Conservation (phyloP, 2,329 filamentous ascomycete genomes). For the Neocatenulostroma microsporum region DNA sequence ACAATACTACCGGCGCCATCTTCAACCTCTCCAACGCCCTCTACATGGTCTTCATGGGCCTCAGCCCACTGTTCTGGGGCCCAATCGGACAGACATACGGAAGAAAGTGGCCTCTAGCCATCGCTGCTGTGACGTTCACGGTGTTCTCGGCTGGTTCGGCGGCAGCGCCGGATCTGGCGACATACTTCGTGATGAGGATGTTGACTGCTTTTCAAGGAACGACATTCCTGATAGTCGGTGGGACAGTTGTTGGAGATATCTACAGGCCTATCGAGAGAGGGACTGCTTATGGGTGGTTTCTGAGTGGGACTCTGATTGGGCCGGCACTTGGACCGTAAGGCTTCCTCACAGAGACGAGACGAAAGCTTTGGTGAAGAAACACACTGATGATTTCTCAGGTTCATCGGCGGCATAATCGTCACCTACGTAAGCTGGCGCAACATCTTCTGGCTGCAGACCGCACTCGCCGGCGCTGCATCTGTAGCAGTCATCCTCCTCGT, state of each 20-base stretch:
- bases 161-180: slow-evolving; percentile 59
- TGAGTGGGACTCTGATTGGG: slow-evolving; percentile 53
- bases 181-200: slow-evolving; percentile 67
- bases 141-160: slow-evolving; percentile 65
- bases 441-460: slow-evolving; percentile 72
- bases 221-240: slow-evolving; percentile 64
- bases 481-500: slow-evolving; percentile 58
- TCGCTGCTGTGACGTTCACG: slow-evolving; percentile 57
- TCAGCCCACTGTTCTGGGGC: slow-evolving; percentile 63
- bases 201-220: slow-evolving; percentile 69
- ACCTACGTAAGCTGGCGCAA: slow-evolving; percentile 65
- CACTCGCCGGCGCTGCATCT: slow-evolving; percentile 53
- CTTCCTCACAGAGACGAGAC: no score
- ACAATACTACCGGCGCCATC: slow-evolving; percentile 57
- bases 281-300: slow-evolving; percentile 65
- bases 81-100: slow-evolving; percentile 52
- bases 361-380: no score
- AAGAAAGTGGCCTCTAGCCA: slow-evolving; percentile 44
- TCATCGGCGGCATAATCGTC: slow-evolving; percentile 68
- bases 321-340: slow-evolving; percentile 59
- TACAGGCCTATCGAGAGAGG: slow-evolving; percentile 54
- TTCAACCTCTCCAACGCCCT: slow-evolving; percentile 68
- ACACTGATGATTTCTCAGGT: no score
- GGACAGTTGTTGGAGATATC: slow-evolving; percentile 58
- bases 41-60: slow-evolving; percentile 67